Percentiles rank a stretch among this genome's conserved stretches.
phyloP scores from a whole-genome alignment of 352 stramenopile species.

The Plasmopara viticola region DNA sequence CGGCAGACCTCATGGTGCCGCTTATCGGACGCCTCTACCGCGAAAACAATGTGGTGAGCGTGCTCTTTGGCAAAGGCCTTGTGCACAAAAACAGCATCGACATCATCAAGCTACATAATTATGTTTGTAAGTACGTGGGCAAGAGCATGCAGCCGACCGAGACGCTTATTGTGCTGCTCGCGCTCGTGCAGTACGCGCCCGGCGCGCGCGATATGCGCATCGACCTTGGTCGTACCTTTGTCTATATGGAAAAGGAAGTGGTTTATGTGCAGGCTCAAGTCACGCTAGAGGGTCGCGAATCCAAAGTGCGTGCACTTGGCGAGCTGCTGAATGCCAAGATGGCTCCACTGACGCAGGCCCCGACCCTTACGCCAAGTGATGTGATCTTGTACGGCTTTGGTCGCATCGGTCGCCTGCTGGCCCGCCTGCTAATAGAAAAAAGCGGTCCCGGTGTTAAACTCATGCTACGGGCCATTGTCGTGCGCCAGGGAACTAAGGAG shows the following conservation, averaged over 20 bases:
- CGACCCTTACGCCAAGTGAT: conserved; percentile 55
- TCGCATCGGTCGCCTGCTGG: conserved; percentile 79
- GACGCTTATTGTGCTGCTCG: conserved; percentile 65
- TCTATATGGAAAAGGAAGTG: conserved; percentile 58
- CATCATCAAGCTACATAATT: conserved; percentile 77
- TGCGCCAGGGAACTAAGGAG: conserved; percentile 78
- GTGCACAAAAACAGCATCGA: conserved; percentile 85
- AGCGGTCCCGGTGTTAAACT: conserved; percentile 79
- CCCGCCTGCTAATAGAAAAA: conserved; percentile 78
- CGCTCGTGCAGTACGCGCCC: conserved; percentile 49
- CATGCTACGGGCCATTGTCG: conserved; percentile 85
- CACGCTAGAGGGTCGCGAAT: conserved; percentile 29
- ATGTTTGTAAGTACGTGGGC: conserved; percentile 81
- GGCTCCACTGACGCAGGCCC: conserved; percentile 29
- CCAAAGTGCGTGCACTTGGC: conserved; percentile 44
- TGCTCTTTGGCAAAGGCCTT: conserved; percentile 78
- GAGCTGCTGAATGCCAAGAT: conserved; percentile 55
- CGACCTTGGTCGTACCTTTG: conserved; percentile 67
- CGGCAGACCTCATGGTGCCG: conserved; percentile 80
- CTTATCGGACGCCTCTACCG: conserved; percentile 80
- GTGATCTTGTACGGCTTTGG: conserved; percentile 86
- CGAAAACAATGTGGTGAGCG: conserved; percentile 74
- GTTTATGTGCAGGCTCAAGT: conserved; percentile 36
- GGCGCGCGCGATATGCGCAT: conserved; percentile 67
- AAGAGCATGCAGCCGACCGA: conserved; percentile 67